phyloP scores from a whole-genome alignment of 805 yeast species.

The Starmerella sp. region DNA sequence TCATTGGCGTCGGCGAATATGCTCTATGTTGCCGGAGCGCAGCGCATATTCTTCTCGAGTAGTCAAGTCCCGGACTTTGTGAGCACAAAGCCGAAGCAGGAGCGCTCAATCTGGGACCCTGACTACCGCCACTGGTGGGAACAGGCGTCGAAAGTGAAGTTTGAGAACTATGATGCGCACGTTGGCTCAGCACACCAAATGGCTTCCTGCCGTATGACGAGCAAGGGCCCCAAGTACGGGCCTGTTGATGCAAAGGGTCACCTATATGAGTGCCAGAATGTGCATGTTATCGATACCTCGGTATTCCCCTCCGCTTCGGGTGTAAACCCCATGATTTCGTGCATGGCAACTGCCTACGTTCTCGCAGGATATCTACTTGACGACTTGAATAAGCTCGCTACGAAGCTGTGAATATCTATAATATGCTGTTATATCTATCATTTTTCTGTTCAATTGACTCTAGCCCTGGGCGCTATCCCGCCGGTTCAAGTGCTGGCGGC shows the following conservation, averaged over 20 bases:
- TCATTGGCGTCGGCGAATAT: conserved; percentile 35
- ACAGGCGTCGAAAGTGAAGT: conserved; percentile 19
- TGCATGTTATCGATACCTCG: conserved; percentile 41
- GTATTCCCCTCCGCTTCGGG: conserved; percentile 45
- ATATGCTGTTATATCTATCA: not conserved
- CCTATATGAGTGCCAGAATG: conserved; percentile 38
- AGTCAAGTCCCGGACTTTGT: conserved; percentile 33
- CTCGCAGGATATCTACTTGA: conserved; percentile 33
- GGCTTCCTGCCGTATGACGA: conserved; percentile 39
- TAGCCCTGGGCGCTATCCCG: too few relatives aligned
- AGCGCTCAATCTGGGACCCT: conserved; percentile 34
- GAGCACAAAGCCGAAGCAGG: conserved; percentile 25
- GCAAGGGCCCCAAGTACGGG: conserved; percentile 34
- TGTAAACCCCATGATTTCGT: conserved; percentile 43
- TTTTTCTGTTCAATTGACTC: not conserved
- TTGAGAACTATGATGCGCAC: conserved; percentile 27
- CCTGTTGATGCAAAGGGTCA: conserved; percentile 38
- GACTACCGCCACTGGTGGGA: conserved; percentile 32
- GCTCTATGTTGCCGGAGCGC: conserved; percentile 40
- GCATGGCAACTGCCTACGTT: conserved; percentile 39
- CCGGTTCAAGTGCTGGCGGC: too few relatives aligned
- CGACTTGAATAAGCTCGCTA: conserved; percentile 16
- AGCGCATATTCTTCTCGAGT: conserved; percentile 29
- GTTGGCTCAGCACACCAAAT: conserved; percentile 46
- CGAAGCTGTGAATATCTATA: conserved; percentile 12